A percentile compares a stretch with the other conserved stretches of the same genome.
Evolutionary conservation across 2,329 filamentous ascomycete species (phyloP).

Genomic region (Fusarium scirpi): DNA sequence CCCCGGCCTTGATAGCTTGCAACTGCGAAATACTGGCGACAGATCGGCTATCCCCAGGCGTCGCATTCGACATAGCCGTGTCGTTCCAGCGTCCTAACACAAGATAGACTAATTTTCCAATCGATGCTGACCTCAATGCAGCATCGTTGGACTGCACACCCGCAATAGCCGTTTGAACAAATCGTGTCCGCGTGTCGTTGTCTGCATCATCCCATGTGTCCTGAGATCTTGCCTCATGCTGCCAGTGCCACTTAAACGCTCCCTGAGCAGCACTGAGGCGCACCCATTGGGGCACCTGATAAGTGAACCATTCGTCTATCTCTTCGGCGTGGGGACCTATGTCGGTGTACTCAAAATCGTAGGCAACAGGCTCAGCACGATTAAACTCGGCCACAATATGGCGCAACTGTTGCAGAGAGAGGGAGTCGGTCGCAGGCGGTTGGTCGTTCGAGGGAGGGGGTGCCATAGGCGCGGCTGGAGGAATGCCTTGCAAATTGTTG

Average conservation of each 20-base stretch:
- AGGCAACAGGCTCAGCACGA: slow-evolving; percentile 75
- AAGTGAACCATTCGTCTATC: slow-evolving; percentile 97
- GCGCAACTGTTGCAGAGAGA: slow-evolving; percentile 79
- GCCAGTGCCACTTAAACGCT: slow-evolving; percentile 83
- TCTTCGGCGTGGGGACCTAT: slow-evolving; percentile 83
- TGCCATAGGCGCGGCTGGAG: slow-evolving; percentile 48
- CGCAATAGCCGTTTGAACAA: slow-evolving; percentile 67
- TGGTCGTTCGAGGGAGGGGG: slow-evolving; percentile 44
- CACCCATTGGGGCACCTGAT: slow-evolving; percentile 86
- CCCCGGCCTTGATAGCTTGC: slow-evolving; percentile 68
- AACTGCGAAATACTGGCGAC: slow-evolving; percentile 68
- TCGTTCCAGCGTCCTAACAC: slow-evolving; percentile 77
- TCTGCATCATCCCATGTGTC: slow-evolving; percentile 75
- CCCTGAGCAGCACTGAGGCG: slow-evolving; percentile 80
- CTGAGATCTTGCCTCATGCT: slow-evolving; percentile 57
- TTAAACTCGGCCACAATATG: slow-evolving; percentile 81
- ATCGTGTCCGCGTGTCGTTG: slow-evolving; percentile 65
- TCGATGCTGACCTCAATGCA: slow-evolving; percentile 62
- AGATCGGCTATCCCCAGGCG: slow-evolving; percentile 58
- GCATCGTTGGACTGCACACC: slow-evolving; percentile 60
- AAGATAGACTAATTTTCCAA: slow-evolving; percentile 70
- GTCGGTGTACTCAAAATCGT: slow-evolving; percentile 87
- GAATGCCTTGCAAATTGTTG: slow-evolving; percentile 45
- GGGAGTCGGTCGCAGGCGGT: slow-evolving; percentile 70
- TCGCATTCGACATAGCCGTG: slow-evolving; percentile 66